Evolutionary conservation across 805 yeast genomes (phyloP).

Genomic region (Kodamaea laetipori): DNA sequence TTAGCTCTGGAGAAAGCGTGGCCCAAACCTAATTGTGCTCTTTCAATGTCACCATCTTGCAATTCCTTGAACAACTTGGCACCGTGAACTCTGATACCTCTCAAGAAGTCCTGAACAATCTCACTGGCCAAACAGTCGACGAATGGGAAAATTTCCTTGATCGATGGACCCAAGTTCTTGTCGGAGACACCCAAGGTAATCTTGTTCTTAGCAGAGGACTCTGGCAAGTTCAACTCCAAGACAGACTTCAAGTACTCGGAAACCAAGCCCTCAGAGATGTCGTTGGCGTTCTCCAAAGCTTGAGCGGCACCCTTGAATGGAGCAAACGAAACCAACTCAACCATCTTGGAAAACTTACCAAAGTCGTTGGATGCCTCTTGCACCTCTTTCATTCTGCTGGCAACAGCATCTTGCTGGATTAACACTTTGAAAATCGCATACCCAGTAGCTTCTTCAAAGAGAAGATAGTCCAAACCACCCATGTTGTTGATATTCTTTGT

Average conservation of each 20-base stretch:
- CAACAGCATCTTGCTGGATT: conserved; percentile 91
- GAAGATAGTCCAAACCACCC: conserved; percentile 71
- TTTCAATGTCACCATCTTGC: conserved; percentile 92
- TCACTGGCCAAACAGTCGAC: conserved; percentile 91
- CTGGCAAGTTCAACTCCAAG: conserved; percentile 89
- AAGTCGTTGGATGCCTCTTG: conserved; percentile 88
- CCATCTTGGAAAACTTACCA: conserved; percentile 84
- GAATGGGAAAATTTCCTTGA: conserved; percentile 86
- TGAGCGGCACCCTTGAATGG: conserved; percentile 99
- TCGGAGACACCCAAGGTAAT: conserved; percentile 87
- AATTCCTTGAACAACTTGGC: conserved; percentile 85
- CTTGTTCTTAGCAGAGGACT: conserved; percentile 64
- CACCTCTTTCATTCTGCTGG: conserved; percentile 89
- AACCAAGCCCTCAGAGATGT: conserved; percentile 94
- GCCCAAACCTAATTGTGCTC: conserved; percentile 98
- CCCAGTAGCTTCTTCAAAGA: conserved; percentile 98
- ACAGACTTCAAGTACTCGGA: conserved; percentile 89
- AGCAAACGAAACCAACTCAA: conserved; percentile 92
- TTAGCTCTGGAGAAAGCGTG: conserved; percentile 99
- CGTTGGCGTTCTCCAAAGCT: conserved; percentile 97
- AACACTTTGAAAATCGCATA: conserved; percentile 94
- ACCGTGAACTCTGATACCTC: conserved; percentile 93
- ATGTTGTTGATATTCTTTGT: conserved; percentile 11
- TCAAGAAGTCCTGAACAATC: conserved; percentile 88
- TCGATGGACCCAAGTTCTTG: conserved; percentile 93